Base-by-base conservation (phyloP, 2,329 filamentous ascomycete genomes). In the Cladophialophora yegresii region DNA sequence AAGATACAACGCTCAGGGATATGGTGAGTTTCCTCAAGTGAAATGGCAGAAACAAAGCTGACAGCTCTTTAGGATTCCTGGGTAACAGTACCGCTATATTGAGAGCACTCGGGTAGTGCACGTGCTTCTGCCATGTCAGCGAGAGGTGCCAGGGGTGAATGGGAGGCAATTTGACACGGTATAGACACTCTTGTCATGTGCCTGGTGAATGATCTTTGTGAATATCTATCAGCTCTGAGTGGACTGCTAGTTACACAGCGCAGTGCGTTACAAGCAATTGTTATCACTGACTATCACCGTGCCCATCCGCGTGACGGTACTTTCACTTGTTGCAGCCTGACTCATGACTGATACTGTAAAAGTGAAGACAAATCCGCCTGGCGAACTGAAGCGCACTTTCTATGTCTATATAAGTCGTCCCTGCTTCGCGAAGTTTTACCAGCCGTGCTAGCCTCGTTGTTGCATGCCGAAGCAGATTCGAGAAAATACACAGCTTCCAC, bases 1-100 rank as follows among this genome's bases (percentile, higher is more conserved):
- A 4, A 55, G 63, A 16, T 65, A 65, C 33, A 65, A 65, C 47
- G 63, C 63, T n/a, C 40, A 56, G 7, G 54, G 58, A 16, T 62
- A 65, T 33, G 63, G 63, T 65, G 20, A 13, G 58, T 51, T 20
- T n/a, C 23, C 7, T 28, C 13, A 13, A 40, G 9, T 33, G n/a
- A 9, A 13, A 36, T 47, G 16, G 26, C 20, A 4, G 57, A 40
- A 28, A 6, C 22, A 5, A 32, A 13, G 33, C 63, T 65, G 50
- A 65, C 59, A 22, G 13, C 22, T 28, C 16, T 40, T 3, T 22
- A 65, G 63, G 63, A 22, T 65, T 65, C 43, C 6, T 65, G 50
- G 63, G 54, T 30, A 65, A 65, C 28, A 62, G 45, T 8, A 65
- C 59, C 22, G 49, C 54, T n/a, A 59, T 65, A 8, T 36, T 65